A percentile compares a stretch with the other conserved stretches of the same genome.
Evolutionary conservation across 352 stramenopile species (phyloP).

Genomic region (Pythium apleroticum): DNA sequence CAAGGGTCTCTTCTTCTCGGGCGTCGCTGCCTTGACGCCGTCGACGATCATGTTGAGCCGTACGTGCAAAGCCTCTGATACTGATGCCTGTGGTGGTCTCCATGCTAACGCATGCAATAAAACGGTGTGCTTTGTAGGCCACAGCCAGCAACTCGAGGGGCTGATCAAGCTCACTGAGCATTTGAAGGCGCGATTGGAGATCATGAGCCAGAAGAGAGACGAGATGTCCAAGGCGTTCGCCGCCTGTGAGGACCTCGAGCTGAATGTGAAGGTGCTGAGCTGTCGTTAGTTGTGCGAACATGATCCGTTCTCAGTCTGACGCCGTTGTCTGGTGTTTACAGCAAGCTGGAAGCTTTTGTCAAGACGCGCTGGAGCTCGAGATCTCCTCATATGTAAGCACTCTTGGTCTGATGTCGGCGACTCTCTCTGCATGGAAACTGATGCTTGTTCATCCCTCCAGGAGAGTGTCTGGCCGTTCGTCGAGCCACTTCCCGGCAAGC

Average conservation of each 20-base stretch:
- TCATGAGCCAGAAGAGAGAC: slow-evolving; percentile 82
- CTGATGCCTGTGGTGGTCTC: too few relatives aligned
- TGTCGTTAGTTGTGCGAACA: too few relatives aligned
- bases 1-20: slow-evolving; percentile 84
- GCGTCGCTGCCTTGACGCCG: slow-evolving; percentile 71
- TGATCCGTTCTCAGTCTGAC: background rate
- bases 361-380: slow-evolving; percentile 81
- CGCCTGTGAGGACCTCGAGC: slow-evolving; percentile 65
- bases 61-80: slow-evolving; percentile 34
- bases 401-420: background rate
- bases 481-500: slow-evolving; percentile 71
- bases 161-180: slow-evolving; percentile 75
- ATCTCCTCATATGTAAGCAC: slow-evolving; percentile 61
- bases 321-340: slow-evolving; percentile 17
- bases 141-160: slow-evolving; percentile 79
- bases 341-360: slow-evolving; percentile 77
- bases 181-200: slow-evolving; percentile 82
- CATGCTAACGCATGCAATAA: too few relatives aligned
- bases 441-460: slow-evolving; percentile 25
- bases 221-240: slow-evolving; percentile 75
- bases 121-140: slow-evolving; percentile 55
- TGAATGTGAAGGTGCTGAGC: slow-evolving; percentile 68
- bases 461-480: slow-evolving; percentile 84
- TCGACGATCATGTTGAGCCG: slow-evolving; percentile 87
- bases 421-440: background rate